phyloP scores from a whole-genome alignment of 2,329 filamentous ascomycete genomes.

The Beauveria medogensis region DNA sequence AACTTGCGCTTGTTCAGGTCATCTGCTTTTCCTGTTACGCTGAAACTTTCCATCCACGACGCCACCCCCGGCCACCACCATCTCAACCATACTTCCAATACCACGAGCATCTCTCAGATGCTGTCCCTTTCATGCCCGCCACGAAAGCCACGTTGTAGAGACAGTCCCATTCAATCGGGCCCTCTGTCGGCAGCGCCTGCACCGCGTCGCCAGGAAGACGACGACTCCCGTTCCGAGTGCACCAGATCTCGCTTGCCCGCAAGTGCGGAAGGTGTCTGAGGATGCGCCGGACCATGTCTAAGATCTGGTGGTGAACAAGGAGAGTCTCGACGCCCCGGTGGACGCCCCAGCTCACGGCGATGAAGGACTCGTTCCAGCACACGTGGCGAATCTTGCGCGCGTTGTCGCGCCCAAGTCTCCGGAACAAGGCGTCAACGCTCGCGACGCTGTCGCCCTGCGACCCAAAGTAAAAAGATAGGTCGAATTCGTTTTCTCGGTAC shows the following conservation, averaged over 20 bases:
- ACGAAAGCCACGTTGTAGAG: neutral
- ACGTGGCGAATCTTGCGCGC: neutral
- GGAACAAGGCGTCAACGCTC: neutral
- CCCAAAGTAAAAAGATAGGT: neutral
- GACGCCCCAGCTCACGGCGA: neutral
- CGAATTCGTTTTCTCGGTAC: neutral
- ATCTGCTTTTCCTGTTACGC: too few species aligned
- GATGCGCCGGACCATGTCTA: neutral
- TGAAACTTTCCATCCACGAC: too few species aligned
- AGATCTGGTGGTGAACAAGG: neutral
- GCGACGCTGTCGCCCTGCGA: neutral
- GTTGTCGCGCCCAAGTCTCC: neutral
- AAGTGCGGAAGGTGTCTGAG: neutral
- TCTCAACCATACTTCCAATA: too few species aligned
- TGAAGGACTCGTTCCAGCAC: neutral
- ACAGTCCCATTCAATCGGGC: neutral
- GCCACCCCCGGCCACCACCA: too few species aligned
- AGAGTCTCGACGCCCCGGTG: neutral
- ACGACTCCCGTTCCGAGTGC: neutral
- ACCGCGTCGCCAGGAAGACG: neutral
- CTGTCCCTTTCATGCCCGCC: neutral
- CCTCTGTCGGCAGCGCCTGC: neutral
- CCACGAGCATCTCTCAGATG: neutral
- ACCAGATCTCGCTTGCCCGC: neutral
- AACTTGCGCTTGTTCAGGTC: neutral